Conservation (phyloP, 192 early-diverging fungal genomes). For the Geranomyces variabilis region DNA sequence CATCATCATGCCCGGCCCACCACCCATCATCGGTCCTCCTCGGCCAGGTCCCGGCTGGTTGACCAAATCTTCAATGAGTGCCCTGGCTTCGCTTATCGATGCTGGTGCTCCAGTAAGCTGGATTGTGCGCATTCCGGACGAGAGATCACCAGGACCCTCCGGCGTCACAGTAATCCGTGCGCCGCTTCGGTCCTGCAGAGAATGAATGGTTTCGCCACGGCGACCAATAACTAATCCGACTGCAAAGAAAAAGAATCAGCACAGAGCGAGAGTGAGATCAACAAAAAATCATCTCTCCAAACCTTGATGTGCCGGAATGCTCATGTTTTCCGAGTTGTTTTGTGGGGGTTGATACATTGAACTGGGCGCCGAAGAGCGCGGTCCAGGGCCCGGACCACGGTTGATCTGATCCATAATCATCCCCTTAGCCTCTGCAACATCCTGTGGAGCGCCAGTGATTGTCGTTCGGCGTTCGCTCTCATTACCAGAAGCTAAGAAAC, state of each 20-base stretch:
- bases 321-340: conserved; percentile 5
- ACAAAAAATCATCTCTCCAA: not conserved
- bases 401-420: conserved; percentile 79
- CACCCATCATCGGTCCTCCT: conserved; percentile 17
- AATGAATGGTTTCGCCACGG: conserved; percentile 80
- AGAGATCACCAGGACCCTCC: conserved; percentile 33
- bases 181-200: conserved; percentile 75
- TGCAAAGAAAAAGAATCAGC: conserved; percentile 26
- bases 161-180: conserved; percentile 69
- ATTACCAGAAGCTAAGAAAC: not conserved
- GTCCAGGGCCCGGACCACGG: conserved; percentile 29
- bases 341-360: not conserved
- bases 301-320: conserved; percentile 29
- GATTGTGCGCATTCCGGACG: conserved; percentile 33
- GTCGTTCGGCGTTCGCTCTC: conserved; percentile 50
- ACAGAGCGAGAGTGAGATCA: not conserved
- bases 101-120: conserved; percentile 44
- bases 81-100: conserved; percentile 41
- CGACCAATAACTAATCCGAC: conserved; percentile 81
- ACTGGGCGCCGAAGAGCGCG: conserved; percentile 39
- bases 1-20: conserved; percentile 1
- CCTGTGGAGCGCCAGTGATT: conserved; percentile 70
- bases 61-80: conserved; percentile 41
- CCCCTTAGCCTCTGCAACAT: conserved; percentile 69
- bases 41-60: conserved; percentile 1